Evolutionary conservation across 257 asterid genomes (phyloP), one percentile per base, ranked within the genome.

Genomic region (Solanum paucissectum): DNA sequence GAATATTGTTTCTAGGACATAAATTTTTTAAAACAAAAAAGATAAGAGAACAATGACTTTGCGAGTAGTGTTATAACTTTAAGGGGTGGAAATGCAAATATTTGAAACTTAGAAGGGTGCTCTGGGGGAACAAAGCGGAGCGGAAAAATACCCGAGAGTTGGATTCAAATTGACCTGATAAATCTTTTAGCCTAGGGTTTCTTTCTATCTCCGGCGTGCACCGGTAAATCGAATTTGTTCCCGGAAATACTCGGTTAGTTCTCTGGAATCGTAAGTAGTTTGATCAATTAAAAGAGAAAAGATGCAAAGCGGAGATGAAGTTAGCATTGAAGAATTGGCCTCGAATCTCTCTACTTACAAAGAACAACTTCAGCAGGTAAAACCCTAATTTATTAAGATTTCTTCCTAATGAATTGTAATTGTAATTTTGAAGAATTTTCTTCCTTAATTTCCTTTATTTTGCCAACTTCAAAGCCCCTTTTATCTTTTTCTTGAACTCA

Each of bases 361-460:
- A 92, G 95, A 95, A 33, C 99, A 97, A 94, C 99, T 97, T 90
- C 94, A 89, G 46, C 98, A 97, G 98, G 99, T 96, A 84, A 12
- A 32, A 33, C 58, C 66, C 32, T 46, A 40, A 55, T 36, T 88
- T 14, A 21, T 64, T 25, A 5, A 11, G 25, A 25, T 42, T 42
- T 40, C 36, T 34, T 62, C 52, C 36, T 29, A 10, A 36, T 8
- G 18, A 21, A 16, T 84, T 84, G 36, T 33, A 25, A 32, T 5
- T 49, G n/a, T 14, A 6, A 58, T 37, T 75, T 32, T 21, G 18
- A 23, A 13, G 13, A 29, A 6, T 75, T 32, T 29, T 42, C 36
- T 36, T 62, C 52, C 36, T 29, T 11, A 29, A 9, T 12, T 16
- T 23, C 16, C 42, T 73, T 74, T 32, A 34, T 79, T 89, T 40